A percentile compares a stretch with the other conserved stretches of the same genome.
Conservation (phyloP, 179 eudicot genomes). For the Beta lomatogona region DNA sequence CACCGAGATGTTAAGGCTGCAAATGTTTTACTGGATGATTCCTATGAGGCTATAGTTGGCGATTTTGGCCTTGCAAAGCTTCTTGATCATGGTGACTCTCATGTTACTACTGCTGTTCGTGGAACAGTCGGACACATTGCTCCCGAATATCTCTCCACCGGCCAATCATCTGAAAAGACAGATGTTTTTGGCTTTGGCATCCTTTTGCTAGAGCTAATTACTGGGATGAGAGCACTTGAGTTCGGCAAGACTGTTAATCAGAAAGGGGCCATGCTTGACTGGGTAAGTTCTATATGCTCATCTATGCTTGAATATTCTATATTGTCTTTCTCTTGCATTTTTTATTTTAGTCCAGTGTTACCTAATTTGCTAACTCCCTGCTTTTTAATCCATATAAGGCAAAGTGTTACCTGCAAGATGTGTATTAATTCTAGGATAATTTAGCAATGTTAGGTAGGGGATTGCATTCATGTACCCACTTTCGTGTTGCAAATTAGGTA, state of each 20-base stretch:
- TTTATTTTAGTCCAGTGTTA: neutral
- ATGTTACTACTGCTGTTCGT: slow-evolving; percentile 90
- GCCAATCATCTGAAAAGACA: slow-evolving; percentile 89
- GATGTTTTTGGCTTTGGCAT: slow-evolving; percentile 94
- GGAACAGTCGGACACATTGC: slow-evolving; percentile 96
- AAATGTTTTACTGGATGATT: slow-evolving; percentile 75
- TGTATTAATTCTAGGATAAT: too few relatives aligned
- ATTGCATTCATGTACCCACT: too few relatives aligned
- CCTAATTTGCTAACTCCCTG: neutral
- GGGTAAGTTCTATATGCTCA: slow-evolving; percentile 52
- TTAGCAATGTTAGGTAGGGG: too few relatives aligned
- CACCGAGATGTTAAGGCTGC: slow-evolving; percentile 96
- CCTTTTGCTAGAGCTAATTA: slow-evolving; percentile 84
- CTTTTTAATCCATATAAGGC: too few relatives aligned
- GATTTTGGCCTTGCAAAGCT: slow-evolving; percentile 97
- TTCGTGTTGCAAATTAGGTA: too few relatives aligned
- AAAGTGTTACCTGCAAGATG: too few relatives aligned
- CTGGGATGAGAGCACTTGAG: slow-evolving; percentile 90
- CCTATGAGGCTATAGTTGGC: slow-evolving; percentile 81
- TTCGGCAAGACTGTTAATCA: slow-evolving; percentile 75
- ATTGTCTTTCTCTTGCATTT: neutral
- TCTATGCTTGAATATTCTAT: neutral
- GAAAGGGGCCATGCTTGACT: slow-evolving; percentile 91
- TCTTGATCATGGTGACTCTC: slow-evolving; percentile 85
- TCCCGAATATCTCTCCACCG: slow-evolving; percentile 88